Evolutionary conservation across 352 stramenopile species (phyloP), one percentile per base, ranked within the genome.

Genomic region (Globisporangium rhizosaccharum): DNA sequence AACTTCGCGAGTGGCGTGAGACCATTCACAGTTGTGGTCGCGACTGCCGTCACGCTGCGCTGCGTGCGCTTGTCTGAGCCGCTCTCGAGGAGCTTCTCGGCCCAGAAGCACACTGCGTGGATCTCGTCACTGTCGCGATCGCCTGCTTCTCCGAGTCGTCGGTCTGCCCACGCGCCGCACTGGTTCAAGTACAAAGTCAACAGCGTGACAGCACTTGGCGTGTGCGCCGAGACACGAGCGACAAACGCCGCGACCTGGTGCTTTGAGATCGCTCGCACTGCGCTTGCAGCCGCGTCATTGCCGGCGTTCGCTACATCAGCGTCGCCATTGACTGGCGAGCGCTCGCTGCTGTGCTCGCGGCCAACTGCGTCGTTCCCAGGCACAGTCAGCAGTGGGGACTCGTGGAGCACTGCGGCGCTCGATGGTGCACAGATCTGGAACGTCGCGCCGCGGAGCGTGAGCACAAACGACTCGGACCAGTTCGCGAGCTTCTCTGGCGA

Each of bases 161-260:
- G 56, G 8, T 86, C 56, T 26, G 67, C 68, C 80, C 80, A 90
- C 26, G 71, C 46, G 11, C 80, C 80, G 20, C 76, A 88, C 53
- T 88, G 78, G 45, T 90, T 85, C 10, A 90, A 66, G 45, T 73
- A 85, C 14, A 33, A 33, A 18, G 28, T 47, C 45, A 66, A 28
- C 4, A 66, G 26, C 9, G 23, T n/a, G 25, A 45, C 36, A 1
- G 42, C 46, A 2, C 52, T 25, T 11, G 47, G 26, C 9, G 23
- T 12, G n/a, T 51, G 37, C 25, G 1, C 23, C 18, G 44, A 54
- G 25, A 46, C 44, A 1, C 49, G 37, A 41, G 44, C 33, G 14
- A 69, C 44, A 44, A 72, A 72, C 8, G 46, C 46, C 12, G 57
- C 50, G 23, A 72, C 25, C 33, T 68, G 42, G 14, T 37, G 11